phyloP scores from a whole-genome alignment of 192 early-diverging fungal species.

The Gryganskiella cystojenkinii region DNA sequence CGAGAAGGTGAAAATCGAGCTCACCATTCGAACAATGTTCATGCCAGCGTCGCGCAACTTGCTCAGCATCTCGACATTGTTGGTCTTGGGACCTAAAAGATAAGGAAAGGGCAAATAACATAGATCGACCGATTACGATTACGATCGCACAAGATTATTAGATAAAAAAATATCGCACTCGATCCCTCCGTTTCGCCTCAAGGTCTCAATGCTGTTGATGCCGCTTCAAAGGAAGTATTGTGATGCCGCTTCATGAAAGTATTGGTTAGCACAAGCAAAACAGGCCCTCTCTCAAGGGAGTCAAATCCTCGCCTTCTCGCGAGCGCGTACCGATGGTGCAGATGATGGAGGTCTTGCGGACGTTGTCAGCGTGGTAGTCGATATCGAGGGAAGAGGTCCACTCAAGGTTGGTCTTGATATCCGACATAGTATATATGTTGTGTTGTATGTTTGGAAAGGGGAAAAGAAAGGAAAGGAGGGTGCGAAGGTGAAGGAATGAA shows the following conservation, averaged over 20 bases:
- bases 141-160: too few species aligned
- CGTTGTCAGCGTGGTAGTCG: conserved; percentile 62
- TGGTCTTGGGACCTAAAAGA: conserved; percentile 76
- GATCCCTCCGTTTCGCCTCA: too few species aligned
- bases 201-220: too few species aligned
- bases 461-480: not conserved
- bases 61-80: conserved; percentile 75
- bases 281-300: not conserved
- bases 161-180: too few species aligned
- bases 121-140: too few species aligned
- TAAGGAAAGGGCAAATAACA: too few species aligned
- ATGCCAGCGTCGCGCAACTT: conserved; percentile 80
- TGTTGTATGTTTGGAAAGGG: conserved; percentile 1
- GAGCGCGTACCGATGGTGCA: conserved; percentile 75
- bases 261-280: too few species aligned
- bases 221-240: too few species aligned
- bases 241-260: too few species aligned
- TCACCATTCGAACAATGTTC: conserved; percentile 82
- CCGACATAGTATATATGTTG: conserved; percentile 11
- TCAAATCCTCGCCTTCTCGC: not conserved
- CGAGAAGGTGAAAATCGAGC: not conserved
- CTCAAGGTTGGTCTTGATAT: conserved; percentile 73
- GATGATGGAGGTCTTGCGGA: conserved; percentile 87
- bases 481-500: not conserved
- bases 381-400: conserved; percentile 80